Conservation (phyloP, 2,329 filamentous ascomycete species). For the Alternaria sp. region DNA sequence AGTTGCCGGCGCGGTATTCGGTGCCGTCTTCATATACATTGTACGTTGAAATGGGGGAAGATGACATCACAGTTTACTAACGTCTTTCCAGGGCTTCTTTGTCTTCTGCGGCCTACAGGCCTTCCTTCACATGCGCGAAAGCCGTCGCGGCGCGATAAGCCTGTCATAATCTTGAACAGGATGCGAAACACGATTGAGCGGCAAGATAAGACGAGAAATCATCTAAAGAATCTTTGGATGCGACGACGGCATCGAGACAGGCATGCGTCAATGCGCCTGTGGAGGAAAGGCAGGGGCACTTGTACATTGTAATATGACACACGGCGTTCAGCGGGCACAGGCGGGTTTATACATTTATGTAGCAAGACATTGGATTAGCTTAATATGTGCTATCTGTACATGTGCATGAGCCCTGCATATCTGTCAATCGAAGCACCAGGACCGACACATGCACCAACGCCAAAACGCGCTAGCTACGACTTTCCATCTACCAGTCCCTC, state of each 20-base stretch:
- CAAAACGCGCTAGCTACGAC: constrained; percentile 1
- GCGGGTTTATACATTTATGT: constrained; percentile 6
- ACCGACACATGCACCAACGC: constrained; percentile 1
- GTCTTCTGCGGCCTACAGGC: constrained; percentile 92
- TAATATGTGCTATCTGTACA: constrained; percentile 7
- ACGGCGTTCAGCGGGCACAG: constrained; percentile 23
- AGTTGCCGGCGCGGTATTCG: constrained; percentile 85
- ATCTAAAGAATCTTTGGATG: not conserved
- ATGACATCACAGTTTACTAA: not conserved
- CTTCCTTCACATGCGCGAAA: constrained; percentile 82
- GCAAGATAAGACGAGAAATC: not conserved
- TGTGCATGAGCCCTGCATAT: not conserved
- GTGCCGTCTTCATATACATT: constrained; percentile 84
- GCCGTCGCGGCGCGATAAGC: constrained; percentile 81
- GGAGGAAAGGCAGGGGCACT: constrained; percentile 1
- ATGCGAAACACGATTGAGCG: not conserved
- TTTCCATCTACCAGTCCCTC: constrained; percentile 33
- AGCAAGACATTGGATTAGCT: constrained; percentile 8
- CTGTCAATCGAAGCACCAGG: not conserved
- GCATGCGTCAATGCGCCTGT: not conserved
- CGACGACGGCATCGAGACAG: not conserved
- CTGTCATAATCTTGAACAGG: constrained; percentile 57
- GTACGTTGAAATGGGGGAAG: constrained; percentile 65
- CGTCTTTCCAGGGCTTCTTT: constrained; percentile 69
- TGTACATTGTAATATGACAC: constrained; percentile 23